Evolutionary conservation across 2,329 filamentous ascomycete genomes (phyloP), one percentile per base, ranked within the genome.

Genomic region (Raffaelea arxii): DNA sequence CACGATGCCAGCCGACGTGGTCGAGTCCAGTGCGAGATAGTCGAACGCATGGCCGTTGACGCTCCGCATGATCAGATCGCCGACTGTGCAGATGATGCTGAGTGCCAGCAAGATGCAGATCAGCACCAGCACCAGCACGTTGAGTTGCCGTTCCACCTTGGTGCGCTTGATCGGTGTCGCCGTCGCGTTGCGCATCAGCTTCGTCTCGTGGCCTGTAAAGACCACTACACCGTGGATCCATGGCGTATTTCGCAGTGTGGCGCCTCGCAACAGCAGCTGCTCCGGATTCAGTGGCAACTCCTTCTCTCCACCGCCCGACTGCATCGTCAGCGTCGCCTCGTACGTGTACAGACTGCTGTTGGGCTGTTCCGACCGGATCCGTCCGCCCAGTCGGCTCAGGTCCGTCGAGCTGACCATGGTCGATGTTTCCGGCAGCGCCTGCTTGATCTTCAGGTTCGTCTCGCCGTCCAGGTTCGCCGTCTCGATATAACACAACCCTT

Each of bases 281-380:
- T 98, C 92, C 0, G 92, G 92, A 54, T 86, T 86, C 46, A 98
- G 67, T 2, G 94, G 75, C 42, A 97, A 68, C 61, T 97, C 91
- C 65, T 94, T 95, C 65, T 98, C 92, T 30, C 89, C 88, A 18
- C 90, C 90, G 38, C 90, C 89, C 40, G 84, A 77, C 57, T 91
- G 82, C 75, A 97, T 85, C 0, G 90, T 97, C 62, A 98, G 64
- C 1, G 91, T 96, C 35, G 90, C 92, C 66, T 98, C 94, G 62
- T 97, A 98, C 0, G 92, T 98, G 65, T 98, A 98, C 30, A 98
- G 71, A 65, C 90, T 97, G 69, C 89, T 96, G 71, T 98, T 98
- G 21, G 92, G 92, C 63, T 97, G 92, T 66, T 98, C 92, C 2
- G 91, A 97, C 57, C 87, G 84, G 56, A 98, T 72, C 51, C 85